Base-by-base conservation (phyloP, 768 basidiomycete genomes). In the Botryobasidium botryosum region DNA sequence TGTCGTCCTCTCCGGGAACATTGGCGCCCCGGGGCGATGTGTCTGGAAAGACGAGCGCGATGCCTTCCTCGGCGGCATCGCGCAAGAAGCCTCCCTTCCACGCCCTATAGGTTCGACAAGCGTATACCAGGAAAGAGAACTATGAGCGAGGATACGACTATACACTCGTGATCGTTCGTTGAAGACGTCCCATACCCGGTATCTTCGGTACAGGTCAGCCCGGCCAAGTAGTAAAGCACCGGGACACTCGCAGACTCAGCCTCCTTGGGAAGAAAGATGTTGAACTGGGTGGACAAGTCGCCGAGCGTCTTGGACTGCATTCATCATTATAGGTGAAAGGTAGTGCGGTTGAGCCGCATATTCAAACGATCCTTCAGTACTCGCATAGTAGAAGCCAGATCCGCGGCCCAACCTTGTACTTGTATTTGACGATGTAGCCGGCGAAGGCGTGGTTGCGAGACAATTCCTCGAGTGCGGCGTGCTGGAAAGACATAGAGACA, bases 1-100 rank as follows among this genome's bases (percentile, higher is more conserved):
- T 69, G 44, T 69, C 67, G 28, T 77, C 70, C 64, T 90, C 88
- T 37, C 80, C 85, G 40, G 78, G 74, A 47, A 87, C 69, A 15
- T 77, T 80, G 15, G 92, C 90, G 3, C 90, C 90, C 29, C 94
- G 74, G 1, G 94, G 94, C 27, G 85, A 90, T 0, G 92, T 97
- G 57, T 99, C 94, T 2, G 94, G 87, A 59, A 96, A 87, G 46
- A 97, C 73, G 40, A 97, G 64, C 0, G 94, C 91, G 44, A 99
- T 78, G 5, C 81, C 79, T 54, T 92, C 77, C 17, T 74, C 67
- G 4, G 87, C 73, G 1, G 92, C 92, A 32, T 80, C 74, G n/a
- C 75, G 69, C 31, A 96, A 63, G 64, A 97, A 92, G 8, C 72
- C 73, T n/a, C 87, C 91, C 60, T 99, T 97, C 62, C 91, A 86